These are phyloP conservation scores for Fraxinus sp. DNA, from an alignment of 305 asterid species.

Conservation along the genomic window DNA sequence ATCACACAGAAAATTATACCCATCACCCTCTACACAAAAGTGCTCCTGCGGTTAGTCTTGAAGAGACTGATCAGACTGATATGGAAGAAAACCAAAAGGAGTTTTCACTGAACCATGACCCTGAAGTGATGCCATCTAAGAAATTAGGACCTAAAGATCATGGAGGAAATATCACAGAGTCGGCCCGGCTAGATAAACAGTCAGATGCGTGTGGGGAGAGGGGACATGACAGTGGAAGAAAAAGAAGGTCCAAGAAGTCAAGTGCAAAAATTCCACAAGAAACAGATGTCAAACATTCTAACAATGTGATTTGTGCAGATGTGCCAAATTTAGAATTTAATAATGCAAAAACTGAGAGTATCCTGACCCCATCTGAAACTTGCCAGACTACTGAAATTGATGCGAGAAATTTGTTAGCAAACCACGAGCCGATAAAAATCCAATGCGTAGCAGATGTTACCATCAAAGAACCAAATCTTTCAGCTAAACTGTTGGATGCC, in stretches of 20 bases:
- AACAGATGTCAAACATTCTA: constrained; percentile 3
- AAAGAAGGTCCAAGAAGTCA: constrained; percentile 22
- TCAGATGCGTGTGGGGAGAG: neutral
- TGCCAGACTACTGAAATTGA: constrained; percentile 5
- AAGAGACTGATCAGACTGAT: constrained; percentile 15
- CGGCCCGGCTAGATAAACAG: neutral
- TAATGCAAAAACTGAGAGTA: constrained; percentile 15
- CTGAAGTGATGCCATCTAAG: constrained; percentile 20
- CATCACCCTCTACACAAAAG: neutral
- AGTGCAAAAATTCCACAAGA: constrained; percentile 5
- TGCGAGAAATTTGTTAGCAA: constrained; percentile 10
- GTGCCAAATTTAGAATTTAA: constrained; percentile 14
- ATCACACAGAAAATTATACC: neutral
- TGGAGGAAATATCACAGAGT: neutral
- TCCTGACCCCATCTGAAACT: constrained; percentile 14
- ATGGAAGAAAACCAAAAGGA: constrained; percentile 18
- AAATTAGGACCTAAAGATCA: constrained; percentile 6
- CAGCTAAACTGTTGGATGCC: constrained; percentile 17
- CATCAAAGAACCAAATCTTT: constrained; percentile 25
- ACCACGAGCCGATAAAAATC: constrained; percentile 7
- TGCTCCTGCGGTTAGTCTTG: neutral
- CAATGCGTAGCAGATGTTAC: constrained; percentile 15
- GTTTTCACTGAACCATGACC: constrained; percentile 19
- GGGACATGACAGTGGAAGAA: constrained; percentile 15
- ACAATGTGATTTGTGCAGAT: neutral